Conservation (phyloP, 208 protist species). For the Leishmania turanica region DNA sequence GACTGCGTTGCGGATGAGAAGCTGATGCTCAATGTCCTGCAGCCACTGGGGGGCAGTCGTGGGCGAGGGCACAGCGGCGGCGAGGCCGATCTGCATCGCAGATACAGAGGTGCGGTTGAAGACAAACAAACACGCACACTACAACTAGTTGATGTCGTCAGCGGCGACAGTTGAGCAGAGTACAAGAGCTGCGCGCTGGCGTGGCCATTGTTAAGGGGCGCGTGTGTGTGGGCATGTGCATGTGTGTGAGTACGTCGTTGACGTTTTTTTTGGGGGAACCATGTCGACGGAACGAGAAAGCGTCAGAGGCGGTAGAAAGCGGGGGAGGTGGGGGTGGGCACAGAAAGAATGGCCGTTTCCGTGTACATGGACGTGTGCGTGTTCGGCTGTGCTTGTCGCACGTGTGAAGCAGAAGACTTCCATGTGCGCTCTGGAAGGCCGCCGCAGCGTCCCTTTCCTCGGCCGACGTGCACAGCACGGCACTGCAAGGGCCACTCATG, state of each 20-base stretch:
- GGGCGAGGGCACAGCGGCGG: neutral
- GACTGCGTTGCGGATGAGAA: conserved; percentile 54
- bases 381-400: neutral
- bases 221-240: neutral
- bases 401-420: neutral
- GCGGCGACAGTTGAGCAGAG: neutral
- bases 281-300: neutral
- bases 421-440: neutral
- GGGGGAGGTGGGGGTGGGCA: neutral
- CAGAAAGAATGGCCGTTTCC: neutral
- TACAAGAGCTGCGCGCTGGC: neutral
- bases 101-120: neutral
- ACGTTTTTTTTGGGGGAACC: neutral
- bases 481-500: neutral
- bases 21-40: conserved; percentile 41
- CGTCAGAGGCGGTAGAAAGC: neutral
- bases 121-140: neutral
- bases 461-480: neutral
- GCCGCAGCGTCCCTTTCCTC: neutral
- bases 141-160: neutral
- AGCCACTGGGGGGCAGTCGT: conserved; percentile 21
- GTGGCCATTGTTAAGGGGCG: too few relatives aligned
- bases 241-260: neutral
- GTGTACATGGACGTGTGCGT: neutral
- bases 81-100: conserved; percentile 16